phyloP scores from a whole-genome alignment of 139 green algal species.

The Coelastrella sp. region DNA sequence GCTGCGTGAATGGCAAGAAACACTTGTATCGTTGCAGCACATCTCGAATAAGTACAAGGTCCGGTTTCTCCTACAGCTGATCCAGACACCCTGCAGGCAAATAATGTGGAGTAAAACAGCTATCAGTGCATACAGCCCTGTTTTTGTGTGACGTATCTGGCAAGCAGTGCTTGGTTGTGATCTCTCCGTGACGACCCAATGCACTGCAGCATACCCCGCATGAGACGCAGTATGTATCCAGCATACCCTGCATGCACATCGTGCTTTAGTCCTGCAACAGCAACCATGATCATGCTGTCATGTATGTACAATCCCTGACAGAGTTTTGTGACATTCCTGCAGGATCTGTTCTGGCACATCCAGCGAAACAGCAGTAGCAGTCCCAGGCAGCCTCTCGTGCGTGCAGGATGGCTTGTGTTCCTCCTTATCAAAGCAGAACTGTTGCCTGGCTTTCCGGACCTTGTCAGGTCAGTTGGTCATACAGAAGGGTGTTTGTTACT shows the following conservation, averaged over 20 bases:
- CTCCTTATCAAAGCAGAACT: conserved; percentile 59
- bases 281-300: too few species aligned
- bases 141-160: too few species aligned
- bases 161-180: too few species aligned
- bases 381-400: conserved; percentile 51
- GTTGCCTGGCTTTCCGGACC: conserved; percentile 61
- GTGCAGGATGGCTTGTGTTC: conserved; percentile 60
- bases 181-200: too few species aligned
- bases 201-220: too few species aligned
- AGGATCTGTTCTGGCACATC: conserved; percentile 48
- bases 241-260: too few species aligned
- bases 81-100: neutral
- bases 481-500: neutral
- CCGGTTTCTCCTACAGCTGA: neutral
- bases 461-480: conserved; percentile 56
- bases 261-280: too few species aligned
- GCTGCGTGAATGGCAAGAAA: conserved; percentile 60
- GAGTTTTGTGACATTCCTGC: neutral
- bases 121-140: too few species aligned
- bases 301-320: too few species aligned
- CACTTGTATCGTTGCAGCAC: conserved; percentile 47
- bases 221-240: too few species aligned
- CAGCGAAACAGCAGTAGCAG: neutral
- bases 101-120: too few species aligned
- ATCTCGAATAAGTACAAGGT: conserved; percentile 72